Base-by-base conservation (phyloP, 768 basidiomycete species). In the Leccinum boreale region DNA sequence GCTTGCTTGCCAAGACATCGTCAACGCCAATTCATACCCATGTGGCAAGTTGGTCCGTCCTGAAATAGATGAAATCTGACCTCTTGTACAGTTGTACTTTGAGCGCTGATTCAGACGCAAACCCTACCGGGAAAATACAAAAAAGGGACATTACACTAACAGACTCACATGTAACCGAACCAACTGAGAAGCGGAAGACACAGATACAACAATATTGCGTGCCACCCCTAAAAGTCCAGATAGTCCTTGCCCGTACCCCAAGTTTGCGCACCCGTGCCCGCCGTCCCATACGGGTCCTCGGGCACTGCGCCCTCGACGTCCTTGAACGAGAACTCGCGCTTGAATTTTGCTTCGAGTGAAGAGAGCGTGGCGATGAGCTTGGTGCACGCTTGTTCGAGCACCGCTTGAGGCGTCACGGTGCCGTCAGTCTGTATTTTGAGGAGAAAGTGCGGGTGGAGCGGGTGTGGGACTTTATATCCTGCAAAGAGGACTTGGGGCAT, bases 391-490 rank as follows among this genome's bases (percentile, higher is more conserved):
- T 87, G 81, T 67, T 95, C 90, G 24, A 98, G 83, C 19, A 88
- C 85, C 21, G 81, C 84, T 62, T 92, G 83, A 1, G 96, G 94
- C 17, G 94, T 90, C 48, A 86, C 74, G 1, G 84, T 79, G 23
- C 94, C 92, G 73, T 98, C 94, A 2, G 95, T 98, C 75, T 98
- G 97, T 55, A 98, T 85, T 73, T 97, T 98, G 73, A 99, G 84
- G 57, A 92, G 79, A 75, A 98, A 96, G 71, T 94, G 83, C 8
- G 95, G 94, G 62, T 97, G 92, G 21, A 96, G 85, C 1, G 97
- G 96, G 67, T 98, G 97, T 0, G 96, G 96, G 39, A 94, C 93
- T 77, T 95, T 94, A 85, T 98, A 98, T 2, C 97, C 97, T 1
- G 95, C 95, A 70, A 98, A 98, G 59, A 94, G 86, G 63, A 98